phyloP scores from a whole-genome alignment of 1,139 yeast genomes.

The Saccharomyces hybrid region DNA sequence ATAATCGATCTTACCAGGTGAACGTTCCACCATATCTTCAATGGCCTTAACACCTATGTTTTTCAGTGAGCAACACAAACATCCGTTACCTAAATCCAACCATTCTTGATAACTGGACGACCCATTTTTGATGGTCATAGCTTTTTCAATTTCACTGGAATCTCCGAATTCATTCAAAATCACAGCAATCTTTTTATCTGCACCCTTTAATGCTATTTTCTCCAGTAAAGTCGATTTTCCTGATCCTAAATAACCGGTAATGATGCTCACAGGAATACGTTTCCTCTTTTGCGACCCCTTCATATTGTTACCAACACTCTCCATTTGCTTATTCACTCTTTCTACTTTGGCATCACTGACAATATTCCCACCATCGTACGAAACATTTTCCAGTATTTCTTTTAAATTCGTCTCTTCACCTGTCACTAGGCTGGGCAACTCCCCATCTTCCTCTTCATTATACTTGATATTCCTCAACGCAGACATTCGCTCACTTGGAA shows the following conservation, averaged over 20 bases:
- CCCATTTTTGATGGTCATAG: constrained; percentile 67
- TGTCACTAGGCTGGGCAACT: constrained; percentile 47
- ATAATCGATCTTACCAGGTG: constrained; percentile 73
- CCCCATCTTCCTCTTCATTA: constrained; percentile 35
- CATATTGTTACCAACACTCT: constrained; percentile 12
- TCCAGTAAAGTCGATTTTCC: constrained; percentile 87
- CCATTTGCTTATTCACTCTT: constrained; percentile 27
- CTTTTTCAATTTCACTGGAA: constrained; percentile 80
- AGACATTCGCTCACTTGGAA: constrained; percentile 15
- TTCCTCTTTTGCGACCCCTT: constrained; percentile 30
- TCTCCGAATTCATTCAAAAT: constrained; percentile 88
- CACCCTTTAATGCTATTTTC: constrained; percentile 57
- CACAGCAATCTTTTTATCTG: constrained; percentile 64
- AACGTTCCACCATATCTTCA: constrained; percentile 70
- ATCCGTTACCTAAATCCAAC: constrained; percentile 93
- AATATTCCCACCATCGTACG: constrained; percentile 27
- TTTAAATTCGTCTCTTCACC: constrained; percentile 32
- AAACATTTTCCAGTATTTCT: constrained; percentile 18
- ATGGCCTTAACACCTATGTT: constrained; percentile 93
- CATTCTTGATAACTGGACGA: constrained; percentile 72
- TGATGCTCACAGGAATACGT: constrained; percentile 82
- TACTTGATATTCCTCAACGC: constrained; percentile 26
- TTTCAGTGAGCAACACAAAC: constrained; percentile 91
- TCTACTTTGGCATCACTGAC: constrained; percentile 27
- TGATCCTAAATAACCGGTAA: constrained; percentile 91